phyloP scores from a whole-genome alignment of 2,329 filamentous ascomycete species.

The Aureobasidium musti region DNA sequence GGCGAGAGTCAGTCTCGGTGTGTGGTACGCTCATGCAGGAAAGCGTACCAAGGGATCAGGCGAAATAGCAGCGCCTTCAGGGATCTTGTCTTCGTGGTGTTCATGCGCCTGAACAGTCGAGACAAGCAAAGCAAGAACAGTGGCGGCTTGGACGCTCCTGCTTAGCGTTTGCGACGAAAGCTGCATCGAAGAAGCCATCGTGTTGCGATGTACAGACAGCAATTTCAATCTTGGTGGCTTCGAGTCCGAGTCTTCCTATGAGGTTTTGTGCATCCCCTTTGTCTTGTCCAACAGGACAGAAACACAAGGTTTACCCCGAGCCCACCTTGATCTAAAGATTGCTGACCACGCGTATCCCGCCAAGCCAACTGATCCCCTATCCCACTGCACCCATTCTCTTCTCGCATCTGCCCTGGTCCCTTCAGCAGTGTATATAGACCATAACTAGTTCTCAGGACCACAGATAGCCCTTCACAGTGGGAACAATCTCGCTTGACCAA shows the following conservation, averaged over 20 bases:
- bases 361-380: constrained; percentile 11
- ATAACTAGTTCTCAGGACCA: not conserved
- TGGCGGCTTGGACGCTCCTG: constrained; percentile 14
- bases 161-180: not conserved
- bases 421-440: not conserved
- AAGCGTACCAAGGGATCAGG: constrained; percentile 69
- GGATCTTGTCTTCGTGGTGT: constrained; percentile 60
- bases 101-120: constrained; percentile 49
- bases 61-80: constrained; percentile 69
- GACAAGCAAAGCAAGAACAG: constrained; percentile 30
- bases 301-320: constrained; percentile 3
- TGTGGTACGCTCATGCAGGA: not conserved
- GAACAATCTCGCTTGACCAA: not conserved
- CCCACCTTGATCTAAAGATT: constrained; percentile 26
- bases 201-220: not conserved
- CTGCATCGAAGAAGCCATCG: constrained; percentile 5
- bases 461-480: not conserved
- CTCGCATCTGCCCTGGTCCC: not conserved
- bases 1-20: constrained; percentile 20
- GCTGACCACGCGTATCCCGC: constrained; percentile 23
- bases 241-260: not conserved
- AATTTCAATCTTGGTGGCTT: not conserved
- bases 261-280: constrained; percentile 21
- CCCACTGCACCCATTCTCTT: not conserved
- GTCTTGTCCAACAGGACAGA: not conserved